Evolutionary conservation across 2,329 filamentous ascomycete species (phyloP).

Genomic region (Trichoderma brevicompactum): DNA sequence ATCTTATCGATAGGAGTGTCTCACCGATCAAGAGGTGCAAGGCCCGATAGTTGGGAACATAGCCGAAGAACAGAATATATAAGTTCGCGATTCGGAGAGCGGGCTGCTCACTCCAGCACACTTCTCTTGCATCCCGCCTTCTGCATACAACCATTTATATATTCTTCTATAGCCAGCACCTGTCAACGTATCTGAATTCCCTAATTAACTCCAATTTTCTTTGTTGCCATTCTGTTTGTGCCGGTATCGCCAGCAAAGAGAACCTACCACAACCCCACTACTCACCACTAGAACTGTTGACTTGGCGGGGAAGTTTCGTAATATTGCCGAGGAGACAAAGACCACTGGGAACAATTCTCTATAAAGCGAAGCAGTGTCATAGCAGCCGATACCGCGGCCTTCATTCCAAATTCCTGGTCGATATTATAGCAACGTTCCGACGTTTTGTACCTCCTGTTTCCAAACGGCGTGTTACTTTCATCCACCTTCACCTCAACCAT

Average conservation of each 20-base stretch:
- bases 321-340: slow-evolving; percentile 10
- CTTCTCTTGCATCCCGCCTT: not conserved
- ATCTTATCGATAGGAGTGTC: slow-evolving; percentile 32
- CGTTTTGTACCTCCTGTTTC: not conserved
- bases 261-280: slow-evolving; percentile 6
- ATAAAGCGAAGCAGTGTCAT: not conserved
- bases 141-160: no score
- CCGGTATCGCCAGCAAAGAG: not conserved
- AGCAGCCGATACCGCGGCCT: not conserved
- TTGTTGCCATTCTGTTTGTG: not conserved
- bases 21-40: no score
- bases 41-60: no score
- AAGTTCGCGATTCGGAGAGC: not conserved
- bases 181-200: no score
- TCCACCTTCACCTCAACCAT: not conserved
- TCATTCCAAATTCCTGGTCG: not conserved
- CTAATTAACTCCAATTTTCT: not conserved
- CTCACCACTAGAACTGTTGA: not conserved
- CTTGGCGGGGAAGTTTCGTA: slow-evolving; percentile 18
- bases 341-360: not conserved
- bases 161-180: not conserved
- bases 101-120: not conserved
- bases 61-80: not conserved
- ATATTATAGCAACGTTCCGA: not conserved
- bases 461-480: not conserved